Evolutionary conservation across 148 eudicot genomes (phyloP).

Genomic region (Beta vulgaris): DNA sequence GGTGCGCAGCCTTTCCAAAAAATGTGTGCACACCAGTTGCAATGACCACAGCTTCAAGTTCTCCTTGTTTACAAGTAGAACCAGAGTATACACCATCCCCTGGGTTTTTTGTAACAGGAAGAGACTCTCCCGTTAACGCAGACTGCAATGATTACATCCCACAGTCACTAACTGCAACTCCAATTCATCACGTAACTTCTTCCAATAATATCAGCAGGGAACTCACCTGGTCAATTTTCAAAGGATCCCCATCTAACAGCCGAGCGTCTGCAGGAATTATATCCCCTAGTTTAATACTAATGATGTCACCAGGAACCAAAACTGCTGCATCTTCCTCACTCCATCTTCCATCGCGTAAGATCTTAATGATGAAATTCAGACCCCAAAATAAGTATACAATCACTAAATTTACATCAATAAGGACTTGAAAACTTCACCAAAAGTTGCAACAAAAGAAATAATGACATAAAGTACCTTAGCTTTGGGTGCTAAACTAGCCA

Average conservation of each 20-base stretch:
- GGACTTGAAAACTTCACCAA: background rate
- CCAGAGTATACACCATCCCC: slow-evolving; percentile 99
- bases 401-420: background rate
- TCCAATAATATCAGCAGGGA: background rate
- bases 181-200: background rate
- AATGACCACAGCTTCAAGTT: slow-evolving; percentile 91
- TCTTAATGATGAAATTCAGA: slow-evolving; percentile 37
- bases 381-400: background rate
- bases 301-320: slow-evolving; percentile 88
- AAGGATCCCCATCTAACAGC: slow-evolving; percentile 94
- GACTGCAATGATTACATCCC: slow-evolving; percentile 53
- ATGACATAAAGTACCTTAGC: slow-evolving; percentile 62
- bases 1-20: slow-evolving; percentile 98
- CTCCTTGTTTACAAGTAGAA: slow-evolving; percentile 98
- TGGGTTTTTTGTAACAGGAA: slow-evolving; percentile 96
- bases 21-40: slow-evolving; percentile 99
- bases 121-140: slow-evolving; percentile 93
- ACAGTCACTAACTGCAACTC: slow-evolving; percentile 11
- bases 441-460: background rate
- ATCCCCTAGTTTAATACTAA: slow-evolving; percentile 93
- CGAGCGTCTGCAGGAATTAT: slow-evolving; percentile 98
- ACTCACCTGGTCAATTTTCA: slow-evolving; percentile 91
- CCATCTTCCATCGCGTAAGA: slow-evolving; percentile 93
- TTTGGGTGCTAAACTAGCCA: slow-evolving; percentile 98
- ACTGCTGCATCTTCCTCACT: slow-evolving; percentile 84